phyloP scores from a whole-genome alignment of 768 basidiomycete genomes.

The Jaapia argillacea region DNA sequence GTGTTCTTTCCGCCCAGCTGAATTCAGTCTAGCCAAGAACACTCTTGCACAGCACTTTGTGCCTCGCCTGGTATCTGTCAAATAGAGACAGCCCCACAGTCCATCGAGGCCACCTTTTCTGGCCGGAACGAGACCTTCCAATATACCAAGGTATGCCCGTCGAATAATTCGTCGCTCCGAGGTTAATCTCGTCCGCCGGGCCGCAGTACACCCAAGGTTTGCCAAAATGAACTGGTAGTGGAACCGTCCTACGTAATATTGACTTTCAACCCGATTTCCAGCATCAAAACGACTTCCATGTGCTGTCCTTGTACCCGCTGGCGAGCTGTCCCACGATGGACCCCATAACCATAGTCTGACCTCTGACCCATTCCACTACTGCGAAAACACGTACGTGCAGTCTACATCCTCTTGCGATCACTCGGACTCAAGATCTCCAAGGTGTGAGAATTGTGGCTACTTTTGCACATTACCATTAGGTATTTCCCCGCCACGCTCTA shows the following conservation, averaged over 20 bases:
- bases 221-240: too few relatives aligned
- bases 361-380: conserved; percentile 39
- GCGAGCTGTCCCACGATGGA: conserved; percentile 32
- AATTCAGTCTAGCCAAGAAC: conserved; percentile 31
- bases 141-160: conserved; percentile 61
- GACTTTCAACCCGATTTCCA: too few relatives aligned
- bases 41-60: conserved; percentile 35
- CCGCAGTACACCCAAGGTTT: too few relatives aligned
- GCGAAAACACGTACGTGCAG: conserved; percentile 31
- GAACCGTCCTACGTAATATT: too few relatives aligned
- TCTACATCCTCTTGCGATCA: not conserved
- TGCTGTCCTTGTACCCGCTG: conserved; percentile 33
- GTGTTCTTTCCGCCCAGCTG: not conserved
- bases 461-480: conserved; percentile 48
- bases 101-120: conserved; percentile 51
- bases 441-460: conserved; percentile 48
- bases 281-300: conserved; percentile 43
- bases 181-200: too few relatives aligned
- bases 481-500: too few relatives aligned
- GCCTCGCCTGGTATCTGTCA: conserved; percentile 40
- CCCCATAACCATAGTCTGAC: conserved; percentile 39
- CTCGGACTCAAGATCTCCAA: conserved; percentile 9
- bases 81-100: conserved; percentile 47
- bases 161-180: conserved; percentile 1
- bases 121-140: conserved; percentile 52